Conservation (phyloP, 768 basidiomycete genomes). For the Suillus alpinus region DNA sequence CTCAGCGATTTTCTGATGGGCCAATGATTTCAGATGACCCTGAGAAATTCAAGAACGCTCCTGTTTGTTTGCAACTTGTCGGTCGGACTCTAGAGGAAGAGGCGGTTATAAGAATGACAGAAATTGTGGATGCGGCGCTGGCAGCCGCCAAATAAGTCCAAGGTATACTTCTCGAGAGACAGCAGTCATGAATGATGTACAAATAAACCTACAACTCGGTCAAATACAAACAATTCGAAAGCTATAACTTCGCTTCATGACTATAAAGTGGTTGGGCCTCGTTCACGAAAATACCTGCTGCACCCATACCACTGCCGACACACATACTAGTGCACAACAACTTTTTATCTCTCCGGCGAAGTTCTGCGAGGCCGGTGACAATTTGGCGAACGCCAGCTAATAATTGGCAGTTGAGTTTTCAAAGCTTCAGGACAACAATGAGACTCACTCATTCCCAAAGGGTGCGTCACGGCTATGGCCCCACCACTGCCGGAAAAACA, state of each 20-base stretch:
- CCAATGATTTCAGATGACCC: slow-evolving; percentile 50
- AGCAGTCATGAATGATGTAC: neutral
- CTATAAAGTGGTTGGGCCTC: slow-evolving; percentile 37
- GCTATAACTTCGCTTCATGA: slow-evolving; percentile 23
- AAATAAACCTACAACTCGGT: neutral
- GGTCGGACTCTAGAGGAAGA: slow-evolving; percentile 75
- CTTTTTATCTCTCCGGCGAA: slow-evolving; percentile 63
- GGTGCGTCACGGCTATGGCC: slow-evolving; percentile 80
- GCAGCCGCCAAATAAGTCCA: slow-evolving; percentile 21
- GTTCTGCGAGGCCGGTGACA: slow-evolving; percentile 82
- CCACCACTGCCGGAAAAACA: slow-evolving; percentile 57
- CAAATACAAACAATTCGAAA: neutral
- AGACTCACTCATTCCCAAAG: slow-evolving; percentile 76
- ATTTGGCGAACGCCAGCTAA: slow-evolving; percentile 83
- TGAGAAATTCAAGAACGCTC: slow-evolving; percentile 50
- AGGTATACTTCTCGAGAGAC: neutral
- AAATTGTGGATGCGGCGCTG: slow-evolving; percentile 59
- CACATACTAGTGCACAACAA: slow-evolving; percentile 83
- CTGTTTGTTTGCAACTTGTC: slow-evolving; percentile 63
- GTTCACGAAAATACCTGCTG: slow-evolving; percentile 77
- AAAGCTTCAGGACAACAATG: neutral
- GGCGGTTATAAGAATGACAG: slow-evolving; percentile 65
- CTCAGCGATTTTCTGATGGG: neutral
- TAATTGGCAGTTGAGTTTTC: slow-evolving; percentile 14
- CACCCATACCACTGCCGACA: slow-evolving; percentile 87